Conservation (phyloP, 1,284 basidiomycete genomes). For the Quambalaria eucalypti region DNA sequence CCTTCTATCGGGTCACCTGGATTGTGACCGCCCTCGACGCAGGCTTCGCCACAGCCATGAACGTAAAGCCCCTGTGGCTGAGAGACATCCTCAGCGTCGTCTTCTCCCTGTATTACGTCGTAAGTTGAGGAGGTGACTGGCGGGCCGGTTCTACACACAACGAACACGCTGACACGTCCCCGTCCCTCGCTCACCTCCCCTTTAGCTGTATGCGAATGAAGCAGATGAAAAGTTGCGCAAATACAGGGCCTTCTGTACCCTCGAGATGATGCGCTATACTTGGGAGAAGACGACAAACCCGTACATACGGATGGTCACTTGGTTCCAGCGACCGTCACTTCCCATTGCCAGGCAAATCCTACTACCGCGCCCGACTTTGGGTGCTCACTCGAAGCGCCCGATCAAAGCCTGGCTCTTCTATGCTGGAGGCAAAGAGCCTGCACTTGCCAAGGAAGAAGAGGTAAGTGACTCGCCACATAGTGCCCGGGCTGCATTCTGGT, state of each 20-base stretch:
- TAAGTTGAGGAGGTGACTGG: constrained; percentile 48
- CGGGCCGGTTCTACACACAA: too few species aligned
- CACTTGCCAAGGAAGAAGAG: constrained; percentile 52
- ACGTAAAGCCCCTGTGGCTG: constrained; percentile 83
- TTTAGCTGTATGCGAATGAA: constrained; percentile 79
- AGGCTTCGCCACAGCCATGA: constrained; percentile 89
- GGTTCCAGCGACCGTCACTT: constrained; percentile 56
- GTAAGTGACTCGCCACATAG: too few species aligned
- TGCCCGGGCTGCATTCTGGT: neutral
- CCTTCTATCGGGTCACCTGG: constrained; percentile 96
- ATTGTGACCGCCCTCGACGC: constrained; percentile 79
- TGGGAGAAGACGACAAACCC: constrained; percentile 97
- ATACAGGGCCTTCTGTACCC: constrained; percentile 81
- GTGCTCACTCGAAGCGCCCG: constrained; percentile 55
- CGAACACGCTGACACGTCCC: too few species aligned
- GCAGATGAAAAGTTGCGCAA: constrained; percentile 77
- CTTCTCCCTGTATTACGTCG: constrained; percentile 83
- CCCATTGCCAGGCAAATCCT: constrained; percentile 65
- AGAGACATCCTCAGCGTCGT: constrained; percentile 60
- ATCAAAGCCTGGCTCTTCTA: constrained; percentile 80
- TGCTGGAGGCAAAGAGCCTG: constrained; percentile 57
- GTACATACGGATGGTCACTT: constrained; percentile 64
- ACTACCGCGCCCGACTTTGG: constrained; percentile 62
- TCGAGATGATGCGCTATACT: constrained; percentile 86
- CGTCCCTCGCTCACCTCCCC: too few species aligned